Evolutionary conservation across 2,329 filamentous ascomycete species (phyloP).

Genomic region (Podosphaera leucotricha): DNA sequence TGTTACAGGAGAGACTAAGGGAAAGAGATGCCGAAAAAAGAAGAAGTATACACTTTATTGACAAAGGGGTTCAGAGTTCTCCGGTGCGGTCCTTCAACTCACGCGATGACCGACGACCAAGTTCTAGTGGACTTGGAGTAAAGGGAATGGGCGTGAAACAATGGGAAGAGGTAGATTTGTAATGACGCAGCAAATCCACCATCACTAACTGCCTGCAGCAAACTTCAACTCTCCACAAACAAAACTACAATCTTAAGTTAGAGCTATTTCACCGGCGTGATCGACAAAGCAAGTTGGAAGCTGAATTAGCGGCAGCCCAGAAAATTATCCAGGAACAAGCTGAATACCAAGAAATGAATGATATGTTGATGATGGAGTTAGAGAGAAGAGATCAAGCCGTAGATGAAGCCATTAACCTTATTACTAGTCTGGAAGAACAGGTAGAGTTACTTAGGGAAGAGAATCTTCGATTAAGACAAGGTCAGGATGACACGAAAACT

Average conservation of each 20-base stretch:
- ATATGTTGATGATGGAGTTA: slow-evolving; percentile 32
- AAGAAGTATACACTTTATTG: slow-evolving; percentile 9
- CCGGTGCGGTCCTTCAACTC: slow-evolving; percentile 8
- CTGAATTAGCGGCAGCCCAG: slow-evolving; percentile 29
- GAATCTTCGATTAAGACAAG: slow-evolving; percentile 4
- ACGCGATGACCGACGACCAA: slow-evolving; percentile 13
- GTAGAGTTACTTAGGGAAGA: slow-evolving; percentile 18
- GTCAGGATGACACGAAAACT: background rate
- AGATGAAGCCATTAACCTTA: slow-evolving; percentile 46
- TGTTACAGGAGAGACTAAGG: slow-evolving; percentile 16
- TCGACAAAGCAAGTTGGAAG: slow-evolving; percentile 34
- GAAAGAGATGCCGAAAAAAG: slow-evolving; percentile 15
- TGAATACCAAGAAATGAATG: slow-evolving; percentile 33
- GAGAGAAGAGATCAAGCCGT: slow-evolving; percentile 47
- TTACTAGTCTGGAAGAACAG: slow-evolving; percentile 37
- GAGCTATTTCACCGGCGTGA: slow-evolving; percentile 48
- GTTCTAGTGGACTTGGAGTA: slow-evolving; percentile 8
- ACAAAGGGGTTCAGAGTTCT: slow-evolving; percentile 13
- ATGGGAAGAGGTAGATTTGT: slow-evolving; percentile 34
- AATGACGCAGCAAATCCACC: background rate
- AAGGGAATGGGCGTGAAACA: slow-evolving; percentile 40
- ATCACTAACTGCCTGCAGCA: slow-evolving; percentile 20
- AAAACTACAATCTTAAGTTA: slow-evolving; percentile 56
- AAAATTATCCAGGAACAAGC: slow-evolving; percentile 18
- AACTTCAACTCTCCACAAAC: slow-evolving; percentile 44